Conservation (phyloP, 352 stramenopile species). For the Pythium dissotocum region DNA sequence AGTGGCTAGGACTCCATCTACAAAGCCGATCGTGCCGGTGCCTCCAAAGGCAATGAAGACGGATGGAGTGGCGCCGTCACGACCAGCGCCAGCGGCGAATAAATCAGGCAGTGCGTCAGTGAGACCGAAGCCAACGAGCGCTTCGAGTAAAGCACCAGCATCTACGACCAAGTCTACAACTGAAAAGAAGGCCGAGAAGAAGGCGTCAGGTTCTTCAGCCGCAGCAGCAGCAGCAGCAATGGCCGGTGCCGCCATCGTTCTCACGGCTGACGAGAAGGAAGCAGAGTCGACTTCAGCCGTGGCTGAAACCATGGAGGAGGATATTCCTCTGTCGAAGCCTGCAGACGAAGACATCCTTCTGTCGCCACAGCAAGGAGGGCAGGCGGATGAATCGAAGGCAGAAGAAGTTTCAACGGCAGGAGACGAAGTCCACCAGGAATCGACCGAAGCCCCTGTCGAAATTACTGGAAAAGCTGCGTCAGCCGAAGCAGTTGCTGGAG, state of each 20-base stretch:
- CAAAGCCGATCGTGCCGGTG: neutral
- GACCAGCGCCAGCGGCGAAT: neutral
- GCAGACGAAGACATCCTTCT: neutral
- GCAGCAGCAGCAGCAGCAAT: neutral
- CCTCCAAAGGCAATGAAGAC: neutral
- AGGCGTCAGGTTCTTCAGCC: neutral
- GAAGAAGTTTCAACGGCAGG: too few relatives aligned
- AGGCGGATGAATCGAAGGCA: too few relatives aligned
- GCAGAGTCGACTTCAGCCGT: neutral
- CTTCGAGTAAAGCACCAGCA: neutral
- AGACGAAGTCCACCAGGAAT: too few relatives aligned
- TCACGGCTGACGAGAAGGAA: neutral
- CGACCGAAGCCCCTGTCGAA: too few relatives aligned
- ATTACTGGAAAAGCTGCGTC: too few relatives aligned
- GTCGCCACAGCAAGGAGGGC: neutral
- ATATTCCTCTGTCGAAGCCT: neutral
- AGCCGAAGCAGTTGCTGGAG: neutral
- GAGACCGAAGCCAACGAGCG: neutral
- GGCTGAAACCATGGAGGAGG: neutral
- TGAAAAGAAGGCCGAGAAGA: neutral
- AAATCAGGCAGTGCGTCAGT: neutral
- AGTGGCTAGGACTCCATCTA: slow-evolving; percentile 3
- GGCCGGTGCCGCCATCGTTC: neutral
- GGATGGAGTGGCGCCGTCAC: neutral
- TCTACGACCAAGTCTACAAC: neutral